phyloP scores from a whole-genome alignment of 495 filamentous ascomycete genomes.

The Penicillium turbatum region DNA sequence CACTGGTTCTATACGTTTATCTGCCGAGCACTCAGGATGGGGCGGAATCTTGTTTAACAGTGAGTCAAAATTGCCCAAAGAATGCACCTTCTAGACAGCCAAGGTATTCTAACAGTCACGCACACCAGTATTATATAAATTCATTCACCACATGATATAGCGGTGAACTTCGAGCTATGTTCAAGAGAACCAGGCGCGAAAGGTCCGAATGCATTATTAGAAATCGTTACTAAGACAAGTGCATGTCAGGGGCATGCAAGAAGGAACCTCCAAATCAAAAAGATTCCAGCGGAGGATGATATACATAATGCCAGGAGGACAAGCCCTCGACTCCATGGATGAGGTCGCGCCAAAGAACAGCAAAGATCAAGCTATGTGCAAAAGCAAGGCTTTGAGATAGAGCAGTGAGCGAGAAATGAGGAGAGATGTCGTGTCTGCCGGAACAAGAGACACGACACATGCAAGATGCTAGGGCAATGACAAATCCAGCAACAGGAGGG shows the following conservation, averaged over 20 bases:
- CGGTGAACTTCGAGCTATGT: not conserved
- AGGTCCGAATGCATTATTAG: slow-evolving; percentile 13
- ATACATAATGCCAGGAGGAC: slow-evolving; percentile 21
- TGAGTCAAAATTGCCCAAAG: slow-evolving; percentile 34
- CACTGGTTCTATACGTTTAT: slow-evolving; percentile 89
- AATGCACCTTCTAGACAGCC: not conserved
- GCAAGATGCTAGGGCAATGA: slow-evolving; percentile 24
- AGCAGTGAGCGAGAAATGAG: slow-evolving; percentile 20
- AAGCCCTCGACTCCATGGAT: slow-evolving; percentile 21
- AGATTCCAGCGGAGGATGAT: slow-evolving; percentile 1
- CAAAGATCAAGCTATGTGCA: slow-evolving; percentile 29
- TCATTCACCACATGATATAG: slow-evolving; percentile 39
- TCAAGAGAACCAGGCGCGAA: not conserved
- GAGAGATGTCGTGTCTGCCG: slow-evolving; percentile 14
- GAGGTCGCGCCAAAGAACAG: slow-evolving; percentile 20
- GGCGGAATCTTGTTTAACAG: slow-evolving; percentile 77
- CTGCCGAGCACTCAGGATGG: slow-evolving; percentile 65
- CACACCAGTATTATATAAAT: slow-evolving; percentile 56
- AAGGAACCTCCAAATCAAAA: slow-evolving; percentile 10
- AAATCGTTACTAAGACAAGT: slow-evolving; percentile 25
- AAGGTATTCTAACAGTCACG: not conserved
- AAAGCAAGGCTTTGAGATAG: slow-evolving; percentile 16
- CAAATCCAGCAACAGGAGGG: slow-evolving; percentile 19
- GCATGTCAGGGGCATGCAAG: slow-evolving; percentile 10
- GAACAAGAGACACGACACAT: slow-evolving; percentile 16